A percentile compares a stretch with the other conserved stretches of the same genome.
Evolutionary conservation across 139 green algal species (phyloP).

Genomic region (Mesotaenium endlicherianum): DNA sequence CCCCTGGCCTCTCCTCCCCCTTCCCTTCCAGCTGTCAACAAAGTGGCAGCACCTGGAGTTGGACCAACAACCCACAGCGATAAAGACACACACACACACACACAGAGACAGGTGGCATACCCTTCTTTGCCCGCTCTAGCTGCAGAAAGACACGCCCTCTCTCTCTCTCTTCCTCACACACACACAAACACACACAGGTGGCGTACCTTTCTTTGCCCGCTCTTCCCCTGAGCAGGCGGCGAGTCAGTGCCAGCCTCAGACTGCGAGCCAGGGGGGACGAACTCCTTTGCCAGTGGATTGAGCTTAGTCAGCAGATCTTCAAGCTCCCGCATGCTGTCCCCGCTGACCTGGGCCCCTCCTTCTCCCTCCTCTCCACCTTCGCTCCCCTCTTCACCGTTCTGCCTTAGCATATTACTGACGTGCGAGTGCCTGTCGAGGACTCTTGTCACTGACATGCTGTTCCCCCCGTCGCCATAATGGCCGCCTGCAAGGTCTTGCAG

Average conservation of each 20-base stretch:
- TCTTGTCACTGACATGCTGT: background rate
- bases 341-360: background rate
- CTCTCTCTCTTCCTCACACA: background rate
- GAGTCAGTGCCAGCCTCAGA: background rate
- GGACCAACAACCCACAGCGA: too few species aligned
- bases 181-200: too few species aligned
- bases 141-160: too few species aligned
- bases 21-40: too few species aligned
- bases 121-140: too few species aligned
- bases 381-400: background rate
- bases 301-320: conserved; percentile 53
- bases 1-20: too few species aligned
- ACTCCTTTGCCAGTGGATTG: conserved; percentile 52
- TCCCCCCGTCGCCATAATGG: background rate
- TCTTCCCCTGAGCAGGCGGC: background rate
- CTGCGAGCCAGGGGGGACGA: conserved; percentile 28
- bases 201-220: conserved; percentile 19
- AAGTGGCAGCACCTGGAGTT: too few species aligned
- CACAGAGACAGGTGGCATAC: too few species aligned
- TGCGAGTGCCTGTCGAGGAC: background rate
- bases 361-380: conserved; percentile 1
- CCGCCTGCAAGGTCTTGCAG: background rate
- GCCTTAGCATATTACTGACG: background rate
- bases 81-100: too few species aligned
- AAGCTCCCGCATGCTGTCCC: conserved; percentile 42